Conservation (phyloP, 192 early-diverging fungal species). For the Gryganskiella cystojenkinii region DNA sequence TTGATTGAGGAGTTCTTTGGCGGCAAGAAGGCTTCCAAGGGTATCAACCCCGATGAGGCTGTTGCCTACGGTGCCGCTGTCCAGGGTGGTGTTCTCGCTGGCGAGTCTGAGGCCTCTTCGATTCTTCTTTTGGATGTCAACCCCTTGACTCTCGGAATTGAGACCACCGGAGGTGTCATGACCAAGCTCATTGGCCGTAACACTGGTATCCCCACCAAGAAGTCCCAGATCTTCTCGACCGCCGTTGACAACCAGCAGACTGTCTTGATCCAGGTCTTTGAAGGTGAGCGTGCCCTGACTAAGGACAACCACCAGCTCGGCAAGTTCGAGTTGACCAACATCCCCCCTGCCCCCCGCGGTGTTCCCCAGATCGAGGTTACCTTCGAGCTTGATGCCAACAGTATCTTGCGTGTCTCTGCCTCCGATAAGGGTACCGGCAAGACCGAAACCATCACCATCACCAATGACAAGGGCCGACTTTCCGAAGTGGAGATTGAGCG, state of each 20-base stretch:
- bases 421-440: slow-evolving; percentile 97
- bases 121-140: slow-evolving; percentile 93
- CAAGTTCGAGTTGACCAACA: slow-evolving; percentile 96
- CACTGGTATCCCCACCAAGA: slow-evolving; percentile 96
- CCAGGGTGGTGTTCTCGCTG: slow-evolving; percentile 91
- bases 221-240: slow-evolving; percentile 98
- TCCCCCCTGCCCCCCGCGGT: slow-evolving; percentile 95
- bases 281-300: slow-evolving; percentile 96
- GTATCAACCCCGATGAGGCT: slow-evolving; percentile 99
- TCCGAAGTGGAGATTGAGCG: slow-evolving; percentile 96
- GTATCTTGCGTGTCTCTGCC: slow-evolving; percentile 93
- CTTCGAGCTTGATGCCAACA: slow-evolving; percentile 96
- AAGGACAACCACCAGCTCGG: slow-evolving; percentile 99
- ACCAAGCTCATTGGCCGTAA: slow-evolving; percentile 95
- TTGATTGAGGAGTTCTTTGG: slow-evolving; percentile 95
- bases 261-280: slow-evolving; percentile 96
- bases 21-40: slow-evolving; percentile 96
- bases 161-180: slow-evolving; percentile 98
- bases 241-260: slow-evolving; percentile 97
- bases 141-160: slow-evolving; percentile 97
- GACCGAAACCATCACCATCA: slow-evolving; percentile 96
- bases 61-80: slow-evolving; percentile 98
- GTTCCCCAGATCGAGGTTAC: slow-evolving; percentile 98
- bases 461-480: slow-evolving; percentile 96
- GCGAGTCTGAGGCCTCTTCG: slow-evolving; percentile 70